These are phyloP conservation scores for Pseudocercospora musae DNA, from an alignment of 2,329 filamentous ascomycete species.

Conservation along the genomic window DNA sequence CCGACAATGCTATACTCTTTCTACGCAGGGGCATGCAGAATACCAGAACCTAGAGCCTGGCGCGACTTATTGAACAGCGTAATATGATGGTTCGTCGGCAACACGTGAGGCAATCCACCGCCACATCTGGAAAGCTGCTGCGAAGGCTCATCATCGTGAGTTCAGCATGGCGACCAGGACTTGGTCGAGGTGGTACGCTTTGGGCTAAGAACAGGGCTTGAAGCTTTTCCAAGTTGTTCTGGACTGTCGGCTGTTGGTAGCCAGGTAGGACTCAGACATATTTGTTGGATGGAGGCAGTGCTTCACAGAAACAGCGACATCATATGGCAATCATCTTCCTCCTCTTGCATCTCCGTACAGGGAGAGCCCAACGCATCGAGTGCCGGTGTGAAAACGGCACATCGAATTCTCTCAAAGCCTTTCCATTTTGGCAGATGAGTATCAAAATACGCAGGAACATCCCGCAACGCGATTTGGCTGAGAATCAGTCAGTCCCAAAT, in stretches of 20 bases:
- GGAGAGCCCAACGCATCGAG: too few species aligned
- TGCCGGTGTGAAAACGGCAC: too few species aligned
- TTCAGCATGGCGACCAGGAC: not conserved
- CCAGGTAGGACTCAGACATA: not conserved
- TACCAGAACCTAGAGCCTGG: too few species aligned
- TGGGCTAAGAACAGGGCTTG: not conserved
- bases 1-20: too few species aligned
- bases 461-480: not conserved
- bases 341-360: not conserved
- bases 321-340: too few species aligned
- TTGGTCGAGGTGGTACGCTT: not conserved
- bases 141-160: not conserved
- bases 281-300: too few species aligned
- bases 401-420: not conserved
- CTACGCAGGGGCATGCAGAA: too few species aligned
- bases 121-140: too few species aligned
- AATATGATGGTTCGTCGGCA: too few species aligned
- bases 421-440: not conserved
- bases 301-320: too few species aligned
- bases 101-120: not conserved
- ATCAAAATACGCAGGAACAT: not conserved
- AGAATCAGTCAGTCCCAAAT: not conserved
- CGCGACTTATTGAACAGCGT: too few species aligned
- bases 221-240: not conserved
- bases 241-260: not conserved